Evolutionary conservation across 371 early-diverging fungal genomes (phyloP), one percentile per base, ranked within the genome.

Genomic region (Circinella umbellata): DNA sequence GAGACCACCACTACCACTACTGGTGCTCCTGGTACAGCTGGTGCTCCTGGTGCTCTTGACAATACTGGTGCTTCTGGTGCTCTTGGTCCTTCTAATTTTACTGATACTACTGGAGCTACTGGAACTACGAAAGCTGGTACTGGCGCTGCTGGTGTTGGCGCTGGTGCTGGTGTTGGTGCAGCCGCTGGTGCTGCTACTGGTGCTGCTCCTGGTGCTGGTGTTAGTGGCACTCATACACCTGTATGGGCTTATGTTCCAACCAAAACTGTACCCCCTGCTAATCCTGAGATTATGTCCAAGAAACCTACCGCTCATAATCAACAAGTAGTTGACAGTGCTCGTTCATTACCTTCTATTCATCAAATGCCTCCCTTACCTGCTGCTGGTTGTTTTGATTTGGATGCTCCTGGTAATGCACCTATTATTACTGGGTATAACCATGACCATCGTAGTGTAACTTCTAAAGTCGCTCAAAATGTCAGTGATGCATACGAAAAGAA

Each of bases 381-480:
- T 13, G 70, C 70, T 11, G 70, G 70, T 59, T 46, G 46, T 10
- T 70, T 64, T 51, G 70, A 70, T 37, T 34, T 60, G 18, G 70
- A 70, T 49, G 70, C 70, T 10, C 53, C 70, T 6, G 70, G 70
- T 36, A 70, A 70, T 27, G 20, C 70, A 6, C 64, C 59, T 4
- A 51, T 70, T 27, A 70, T 70, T 17, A 70, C 70, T 13, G 70
- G 70, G 4, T 70, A 70, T 39, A 65, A 70, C 39, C 59, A 64
- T 48, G 70, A 70, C 37, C 27, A 37, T 60, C 70, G 70, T 20
- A 70, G 65, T 34, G 53, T 61, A 17, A 70, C 64, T 17, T 42
- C 65, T 4, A 65, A 54, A 42, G 20, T 60, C 8, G 65, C 70
- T 13, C 57, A 70, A n/a, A 13, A 55, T 46, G 37, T 70, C 15